Conservation (phyloP, 805 yeast genomes). For the Wickerhamiella azyma region DNA sequence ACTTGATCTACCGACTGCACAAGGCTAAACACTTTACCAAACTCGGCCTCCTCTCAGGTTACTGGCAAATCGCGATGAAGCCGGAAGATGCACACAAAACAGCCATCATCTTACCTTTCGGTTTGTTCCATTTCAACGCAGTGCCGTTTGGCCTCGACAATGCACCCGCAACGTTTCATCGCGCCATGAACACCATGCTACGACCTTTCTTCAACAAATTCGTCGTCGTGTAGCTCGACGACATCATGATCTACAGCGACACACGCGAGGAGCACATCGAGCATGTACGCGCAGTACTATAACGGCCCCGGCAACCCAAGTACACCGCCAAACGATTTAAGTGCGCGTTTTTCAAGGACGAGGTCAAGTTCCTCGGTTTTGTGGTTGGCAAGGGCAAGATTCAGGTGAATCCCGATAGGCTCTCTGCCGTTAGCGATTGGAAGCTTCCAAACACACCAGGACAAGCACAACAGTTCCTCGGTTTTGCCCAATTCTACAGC, state of each 20-base stretch:
- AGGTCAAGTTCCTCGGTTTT: not conserved
- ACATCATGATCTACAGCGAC: not conserved
- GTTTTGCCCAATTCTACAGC: conserved; percentile 2
- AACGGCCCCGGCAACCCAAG: not conserved
- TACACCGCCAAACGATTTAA: not conserved
- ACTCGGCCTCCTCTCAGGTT: conserved; percentile 1
- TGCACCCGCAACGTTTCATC: conserved; percentile 3
- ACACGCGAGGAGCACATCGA: not conserved
- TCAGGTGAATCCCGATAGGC: not conserved
- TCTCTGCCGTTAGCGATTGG: not conserved
- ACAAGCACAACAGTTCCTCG: not conserved
- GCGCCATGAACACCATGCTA: not conserved
- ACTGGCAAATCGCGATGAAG: not conserved
- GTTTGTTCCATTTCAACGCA: not conserved
- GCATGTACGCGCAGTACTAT: not conserved
- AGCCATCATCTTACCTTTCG: not conserved
- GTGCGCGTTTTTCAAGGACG: not conserved
- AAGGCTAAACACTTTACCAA: not conserved
- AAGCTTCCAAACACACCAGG: not conserved
- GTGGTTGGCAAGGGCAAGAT: not conserved
- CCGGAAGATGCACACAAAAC: not conserved
- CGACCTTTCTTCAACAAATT: not conserved
- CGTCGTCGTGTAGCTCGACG: conserved; percentile 4
- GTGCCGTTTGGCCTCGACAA: conserved; percentile 2
- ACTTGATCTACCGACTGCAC: not conserved